Percentiles rank a stretch among this genome's conserved stretches.
These are phyloP conservation scores for Huiozyma sinensis DNA, from an alignment of 805 yeast genomes.

Conservation along the genomic window DNA sequence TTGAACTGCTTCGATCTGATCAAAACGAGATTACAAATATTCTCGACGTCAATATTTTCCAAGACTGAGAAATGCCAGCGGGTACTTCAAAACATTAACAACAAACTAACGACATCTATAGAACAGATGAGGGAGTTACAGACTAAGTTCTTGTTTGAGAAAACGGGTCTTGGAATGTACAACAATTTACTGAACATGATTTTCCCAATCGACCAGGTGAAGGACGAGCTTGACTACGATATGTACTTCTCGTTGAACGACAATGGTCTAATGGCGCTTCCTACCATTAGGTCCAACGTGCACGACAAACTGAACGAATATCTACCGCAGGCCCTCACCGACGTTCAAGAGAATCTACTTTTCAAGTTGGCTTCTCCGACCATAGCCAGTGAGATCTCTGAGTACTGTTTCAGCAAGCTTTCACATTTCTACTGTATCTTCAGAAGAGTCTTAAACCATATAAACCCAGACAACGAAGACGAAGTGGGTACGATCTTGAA, in stretches of 20 bases:
- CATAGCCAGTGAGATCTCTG: constrained; percentile 44
- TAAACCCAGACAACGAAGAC: constrained; percentile 15
- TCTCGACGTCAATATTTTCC: constrained; percentile 22
- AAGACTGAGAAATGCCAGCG: constrained; percentile 20
- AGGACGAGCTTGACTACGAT: constrained; percentile 47
- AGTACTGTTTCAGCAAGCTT: constrained; percentile 39
- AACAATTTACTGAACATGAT: constrained; percentile 61
- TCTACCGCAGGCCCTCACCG: constrained; percentile 51
- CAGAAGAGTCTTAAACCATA: constrained; percentile 26
- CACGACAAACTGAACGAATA: constrained; percentile 33
- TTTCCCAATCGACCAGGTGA: constrained; percentile 43
- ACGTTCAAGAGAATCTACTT: constrained; percentile 43
- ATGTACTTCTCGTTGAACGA: constrained; percentile 57
- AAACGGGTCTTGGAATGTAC: constrained; percentile 46
- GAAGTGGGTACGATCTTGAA: constrained; percentile 16
- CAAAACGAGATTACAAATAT: constrained; percentile 39
- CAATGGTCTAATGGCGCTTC: constrained; percentile 38
- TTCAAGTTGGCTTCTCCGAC: constrained; percentile 54
- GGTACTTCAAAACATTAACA: constrained; percentile 20
- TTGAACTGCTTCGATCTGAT: constrained; percentile 54
- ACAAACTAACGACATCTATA: constrained; percentile 23
- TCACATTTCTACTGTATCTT: constrained; percentile 32
- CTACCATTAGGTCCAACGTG: constrained; percentile 34
- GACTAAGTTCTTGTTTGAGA: constrained; percentile 36
- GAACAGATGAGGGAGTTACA: constrained; percentile 35